A percentile compares a stretch with the other conserved stretches of the same genome.
These are phyloP conservation scores for Teunomyces gatunensis DNA, from an alignment of 805 yeast genomes.

Conservation along the genomic window DNA sequence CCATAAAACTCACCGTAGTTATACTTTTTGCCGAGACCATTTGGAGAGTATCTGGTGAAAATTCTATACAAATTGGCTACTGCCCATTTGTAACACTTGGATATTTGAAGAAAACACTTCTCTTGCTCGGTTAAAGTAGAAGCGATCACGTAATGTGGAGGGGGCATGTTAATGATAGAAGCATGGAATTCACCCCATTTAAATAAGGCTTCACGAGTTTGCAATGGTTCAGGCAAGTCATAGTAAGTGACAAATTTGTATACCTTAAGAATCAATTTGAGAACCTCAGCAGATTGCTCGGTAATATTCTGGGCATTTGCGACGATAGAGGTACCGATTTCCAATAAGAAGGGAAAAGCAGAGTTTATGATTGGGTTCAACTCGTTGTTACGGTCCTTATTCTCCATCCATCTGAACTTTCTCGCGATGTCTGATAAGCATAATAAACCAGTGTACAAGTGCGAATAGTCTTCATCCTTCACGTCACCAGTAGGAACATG, in stretches of 20 bases:
- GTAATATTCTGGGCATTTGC: constrained; percentile 20
- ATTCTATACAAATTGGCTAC: constrained; percentile 72
- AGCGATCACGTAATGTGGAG: constrained; percentile 53
- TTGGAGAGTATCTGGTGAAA: constrained; percentile 67
- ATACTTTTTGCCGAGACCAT: constrained; percentile 42
- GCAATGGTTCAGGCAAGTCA: constrained; percentile 67
- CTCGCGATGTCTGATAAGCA: constrained; percentile 69
- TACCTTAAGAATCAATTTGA: constrained; percentile 68
- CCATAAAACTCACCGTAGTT: constrained; percentile 60
- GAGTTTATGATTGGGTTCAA: constrained; percentile 47
- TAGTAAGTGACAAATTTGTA: constrained; percentile 74
- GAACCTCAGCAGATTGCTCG: constrained; percentile 61
- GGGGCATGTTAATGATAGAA: constrained; percentile 54
- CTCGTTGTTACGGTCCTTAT: constrained; percentile 34
- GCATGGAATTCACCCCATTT: constrained; percentile 81
- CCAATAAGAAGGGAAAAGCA: constrained; percentile 64
- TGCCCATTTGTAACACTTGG: constrained; percentile 77
- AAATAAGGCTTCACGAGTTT: constrained; percentile 45
- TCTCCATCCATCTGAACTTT: constrained; percentile 68
- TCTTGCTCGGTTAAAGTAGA: constrained; percentile 54
- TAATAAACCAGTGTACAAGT: constrained; percentile 62
- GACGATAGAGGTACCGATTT: constrained; percentile 58
- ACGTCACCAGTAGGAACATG: constrained; percentile 15
- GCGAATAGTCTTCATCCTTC: constrained; percentile 19
- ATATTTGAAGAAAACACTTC: constrained; percentile 61